Evolutionary conservation across 371 early-diverging fungal genomes (phyloP).

Genomic region (Mortierella sp.): DNA sequence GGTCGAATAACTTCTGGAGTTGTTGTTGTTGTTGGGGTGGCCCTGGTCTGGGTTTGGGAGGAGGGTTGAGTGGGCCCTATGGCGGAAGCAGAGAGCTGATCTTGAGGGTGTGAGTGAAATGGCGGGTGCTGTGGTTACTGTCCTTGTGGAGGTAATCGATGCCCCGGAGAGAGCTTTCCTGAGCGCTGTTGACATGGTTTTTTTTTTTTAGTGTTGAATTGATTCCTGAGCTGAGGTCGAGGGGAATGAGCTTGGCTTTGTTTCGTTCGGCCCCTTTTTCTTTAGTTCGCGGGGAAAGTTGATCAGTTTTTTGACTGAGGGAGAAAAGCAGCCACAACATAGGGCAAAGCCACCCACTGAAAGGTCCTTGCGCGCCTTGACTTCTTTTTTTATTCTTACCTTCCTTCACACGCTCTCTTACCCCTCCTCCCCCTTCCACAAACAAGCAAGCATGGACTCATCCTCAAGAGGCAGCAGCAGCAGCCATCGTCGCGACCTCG

Average conservation of each 20-base stretch:
- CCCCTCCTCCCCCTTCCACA: background rate
- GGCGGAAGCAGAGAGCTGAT: background rate
- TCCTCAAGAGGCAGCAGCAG: conserved; percentile 30
- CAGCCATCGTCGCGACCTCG: conserved; percentile 26
- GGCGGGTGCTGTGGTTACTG: background rate
- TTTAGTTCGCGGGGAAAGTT: background rate
- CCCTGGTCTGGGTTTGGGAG: background rate
- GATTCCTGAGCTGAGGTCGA: background rate
- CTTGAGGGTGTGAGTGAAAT: background rate
- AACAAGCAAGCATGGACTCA: conserved; percentile 31
- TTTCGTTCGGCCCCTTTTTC: background rate
- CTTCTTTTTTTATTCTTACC: background rate
- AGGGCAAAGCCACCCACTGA: conserved; percentile 3
- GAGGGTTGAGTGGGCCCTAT: background rate
- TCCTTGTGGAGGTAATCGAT: conserved; percentile 1
- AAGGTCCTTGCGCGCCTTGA: background rate
- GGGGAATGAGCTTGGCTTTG: background rate
- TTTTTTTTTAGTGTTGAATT: background rate
- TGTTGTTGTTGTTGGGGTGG: no score
- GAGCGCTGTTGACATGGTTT: background rate
- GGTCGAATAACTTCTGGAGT: background rate
- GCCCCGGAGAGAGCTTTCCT: background rate
- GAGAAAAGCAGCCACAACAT: conserved; percentile 9
- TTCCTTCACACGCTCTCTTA: background rate
- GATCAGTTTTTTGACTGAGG: background rate